Evolutionary conservation across 257 asterid species (phyloP).

Genomic region (Verbascum thapsus): DNA sequence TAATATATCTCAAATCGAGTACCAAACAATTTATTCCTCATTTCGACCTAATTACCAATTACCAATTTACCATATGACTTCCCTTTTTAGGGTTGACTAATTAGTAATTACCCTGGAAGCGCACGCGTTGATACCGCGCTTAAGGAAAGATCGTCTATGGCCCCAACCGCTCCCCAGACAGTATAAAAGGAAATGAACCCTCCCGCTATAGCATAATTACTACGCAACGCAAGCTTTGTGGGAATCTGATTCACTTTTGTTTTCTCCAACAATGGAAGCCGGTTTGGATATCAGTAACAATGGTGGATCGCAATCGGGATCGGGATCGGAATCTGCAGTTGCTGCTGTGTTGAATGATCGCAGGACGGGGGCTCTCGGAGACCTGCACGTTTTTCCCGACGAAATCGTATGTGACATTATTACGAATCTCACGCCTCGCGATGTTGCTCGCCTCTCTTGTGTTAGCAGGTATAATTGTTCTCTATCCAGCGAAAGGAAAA

Average conservation of each 20-base stretch:
- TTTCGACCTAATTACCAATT: too few species aligned
- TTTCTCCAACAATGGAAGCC: slow-evolving; percentile 31
- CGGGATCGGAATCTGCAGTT: slow-evolving; percentile 22
- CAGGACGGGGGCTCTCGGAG: slow-evolving; percentile 76
- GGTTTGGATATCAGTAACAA: slow-evolving; percentile 3
- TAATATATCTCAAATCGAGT: too few species aligned
- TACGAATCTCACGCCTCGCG: slow-evolving; percentile 64
- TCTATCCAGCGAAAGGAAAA: background rate
- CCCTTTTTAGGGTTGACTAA: too few species aligned
- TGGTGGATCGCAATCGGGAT: slow-evolving; percentile 28
- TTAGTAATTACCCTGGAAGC: too few species aligned
- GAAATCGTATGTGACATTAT: slow-evolving; percentile 60
- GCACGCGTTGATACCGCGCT: slow-evolving; percentile 39
- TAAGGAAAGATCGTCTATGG: slow-evolving; percentile 8
- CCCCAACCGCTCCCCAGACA: too few species aligned
- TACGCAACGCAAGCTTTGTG: slow-evolving; percentile 27
- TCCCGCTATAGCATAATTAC: slow-evolving; percentile 32
- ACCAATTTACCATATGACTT: too few species aligned
- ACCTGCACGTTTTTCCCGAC: slow-evolving; percentile 72
- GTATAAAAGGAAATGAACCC: too few species aligned
- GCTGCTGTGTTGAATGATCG: slow-evolving; percentile 52
- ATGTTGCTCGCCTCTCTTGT: slow-evolving; percentile 85
- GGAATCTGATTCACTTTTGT: slow-evolving; percentile 3
- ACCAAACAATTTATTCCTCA: too few species aligned
- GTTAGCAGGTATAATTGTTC: slow-evolving; percentile 69